Percentiles rank a stretch among this genome's conserved stretches.
These are phyloP conservation scores for Epithemia pelagica DNA, from an alignment of 108 stramenopile species.

Conservation along the genomic window DNA sequence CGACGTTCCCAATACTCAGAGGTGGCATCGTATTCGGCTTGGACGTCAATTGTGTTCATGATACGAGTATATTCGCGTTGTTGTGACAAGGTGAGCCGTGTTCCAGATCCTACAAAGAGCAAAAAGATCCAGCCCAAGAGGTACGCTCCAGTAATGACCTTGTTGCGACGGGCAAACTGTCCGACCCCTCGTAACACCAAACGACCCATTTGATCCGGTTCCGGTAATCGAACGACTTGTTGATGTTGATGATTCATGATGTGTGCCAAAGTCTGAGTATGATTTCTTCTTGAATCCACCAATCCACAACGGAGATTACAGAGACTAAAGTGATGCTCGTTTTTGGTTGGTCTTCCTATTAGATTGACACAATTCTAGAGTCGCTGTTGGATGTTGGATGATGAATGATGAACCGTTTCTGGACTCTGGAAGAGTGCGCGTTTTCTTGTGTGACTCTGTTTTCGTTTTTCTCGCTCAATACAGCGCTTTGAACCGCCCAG, in stretches of 20 bases:
- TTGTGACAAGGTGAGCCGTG: slow-evolving; percentile 57
- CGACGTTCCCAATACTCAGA: slow-evolving; percentile 46
- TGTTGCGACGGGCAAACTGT: slow-evolving; percentile 52
- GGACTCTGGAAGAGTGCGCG: no score
- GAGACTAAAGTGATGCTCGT: no score
- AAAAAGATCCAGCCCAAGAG: slow-evolving; percentile 58
- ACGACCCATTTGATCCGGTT: slow-evolving; percentile 34
- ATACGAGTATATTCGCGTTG: slow-evolving; percentile 57
- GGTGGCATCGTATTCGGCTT: slow-evolving; percentile 70
- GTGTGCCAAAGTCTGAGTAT: no score
- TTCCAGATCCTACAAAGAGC: slow-evolving; percentile 56
- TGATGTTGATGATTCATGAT: slow-evolving; percentile 10
- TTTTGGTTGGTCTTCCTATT: no score
- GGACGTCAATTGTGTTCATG: slow-evolving; percentile 74
- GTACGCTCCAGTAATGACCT: slow-evolving; percentile 58
- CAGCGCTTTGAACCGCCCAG: no score
- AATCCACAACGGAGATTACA: no score
- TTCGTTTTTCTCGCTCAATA: no score
- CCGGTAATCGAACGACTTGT: slow-evolving; percentile 21
- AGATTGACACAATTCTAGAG: no score
- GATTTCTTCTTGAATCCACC: no score
- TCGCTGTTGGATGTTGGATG: no score
- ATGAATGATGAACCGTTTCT: no score
- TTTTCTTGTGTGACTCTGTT: no score
- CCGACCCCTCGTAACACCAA: slow-evolving; percentile 33